These are phyloP conservation scores for Monosporascus sp. DNA, from an alignment of 2,329 filamentous ascomycete species.

Conservation along the genomic window DNA sequence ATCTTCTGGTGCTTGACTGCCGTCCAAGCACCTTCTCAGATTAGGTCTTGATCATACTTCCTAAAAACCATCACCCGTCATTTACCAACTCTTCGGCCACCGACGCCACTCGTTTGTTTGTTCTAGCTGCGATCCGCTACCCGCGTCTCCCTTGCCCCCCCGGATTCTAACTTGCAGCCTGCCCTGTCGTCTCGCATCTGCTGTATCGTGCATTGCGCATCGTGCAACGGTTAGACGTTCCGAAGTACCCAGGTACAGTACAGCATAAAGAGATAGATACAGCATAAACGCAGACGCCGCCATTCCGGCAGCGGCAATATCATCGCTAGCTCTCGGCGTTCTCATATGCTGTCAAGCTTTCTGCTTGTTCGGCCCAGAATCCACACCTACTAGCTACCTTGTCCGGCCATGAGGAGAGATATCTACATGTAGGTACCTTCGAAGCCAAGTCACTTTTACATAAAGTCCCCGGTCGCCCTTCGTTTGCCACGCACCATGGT, in stretches of 20 bases:
- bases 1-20: constrained; percentile 5
- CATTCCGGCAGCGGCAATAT: background rate
- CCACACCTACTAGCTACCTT: background rate
- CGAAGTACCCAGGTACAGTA: background rate
- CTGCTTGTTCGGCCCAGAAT: background rate
- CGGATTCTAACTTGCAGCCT: constrained; percentile 23
- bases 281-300: background rate
- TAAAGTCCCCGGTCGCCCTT: background rate
- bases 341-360: background rate
- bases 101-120: constrained; percentile 12
- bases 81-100: background rate
- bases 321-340: background rate
- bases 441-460: background rate
- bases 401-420: background rate
- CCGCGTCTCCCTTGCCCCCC: constrained; percentile 18
- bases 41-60: constrained; percentile 5
- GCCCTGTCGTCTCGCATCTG: constrained; percentile 12
- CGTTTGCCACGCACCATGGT: background rate
- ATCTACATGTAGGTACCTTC: background rate
- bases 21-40: constrained; percentile 7
- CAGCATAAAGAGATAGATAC: background rate
- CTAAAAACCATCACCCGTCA: background rate
- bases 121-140: constrained; percentile 23
- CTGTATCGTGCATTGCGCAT: constrained; percentile 16
- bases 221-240: constrained; percentile 6